A percentile compares a stretch with the other conserved stretches of the same genome.
These are phyloP conservation scores for Metschnikowia cerradonensis DNA, from an alignment of 805 yeast species.

Conservation along the genomic window DNA sequence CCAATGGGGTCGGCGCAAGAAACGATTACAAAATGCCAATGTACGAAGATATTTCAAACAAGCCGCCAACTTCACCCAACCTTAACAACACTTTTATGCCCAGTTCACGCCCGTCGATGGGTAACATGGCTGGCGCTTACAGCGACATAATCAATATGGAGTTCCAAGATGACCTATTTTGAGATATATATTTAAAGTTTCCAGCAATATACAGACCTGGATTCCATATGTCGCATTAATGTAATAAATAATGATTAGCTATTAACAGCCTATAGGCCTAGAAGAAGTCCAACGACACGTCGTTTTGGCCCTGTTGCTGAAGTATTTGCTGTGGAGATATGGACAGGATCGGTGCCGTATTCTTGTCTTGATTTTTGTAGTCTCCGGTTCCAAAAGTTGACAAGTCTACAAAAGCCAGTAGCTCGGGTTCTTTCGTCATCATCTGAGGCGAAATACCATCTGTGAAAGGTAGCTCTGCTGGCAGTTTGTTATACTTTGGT, in stretches of 20 bases:
- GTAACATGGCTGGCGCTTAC: constrained; percentile 27
- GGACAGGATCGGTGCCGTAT: constrained; percentile 10
- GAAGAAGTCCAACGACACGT: constrained; percentile 26
- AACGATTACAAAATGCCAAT: constrained; percentile 5
- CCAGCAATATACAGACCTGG: background rate
- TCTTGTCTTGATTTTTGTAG: constrained; percentile 5
- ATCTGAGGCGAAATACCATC: constrained; percentile 16
- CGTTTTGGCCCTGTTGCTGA: constrained; percentile 24
- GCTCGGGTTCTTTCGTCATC: constrained; percentile 16
- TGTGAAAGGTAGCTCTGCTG: constrained; percentile 7
- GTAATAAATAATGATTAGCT: constrained; percentile 3
- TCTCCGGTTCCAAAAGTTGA: background rate
- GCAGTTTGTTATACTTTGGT: constrained; percentile 3
- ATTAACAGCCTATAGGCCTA: constrained; percentile 8
- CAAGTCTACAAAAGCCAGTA: constrained; percentile 3
- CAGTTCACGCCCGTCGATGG: constrained; percentile 10
- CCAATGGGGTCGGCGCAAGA: constrained; percentile 3
- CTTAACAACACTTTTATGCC: constrained; percentile 1
- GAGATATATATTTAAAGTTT: background rate
- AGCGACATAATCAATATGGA: constrained; percentile 38
- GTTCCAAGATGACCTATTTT: constrained; percentile 22
- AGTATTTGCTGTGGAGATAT: constrained; percentile 40
- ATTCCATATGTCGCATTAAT: background rate
- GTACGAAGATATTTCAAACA: constrained; percentile 2
- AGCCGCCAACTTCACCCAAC: background rate